Evolutionary conservation across 2,329 filamentous ascomycete species (phyloP), one percentile per base, ranked within the genome.

Genomic region (Botrytis pseudocinerea): DNA sequence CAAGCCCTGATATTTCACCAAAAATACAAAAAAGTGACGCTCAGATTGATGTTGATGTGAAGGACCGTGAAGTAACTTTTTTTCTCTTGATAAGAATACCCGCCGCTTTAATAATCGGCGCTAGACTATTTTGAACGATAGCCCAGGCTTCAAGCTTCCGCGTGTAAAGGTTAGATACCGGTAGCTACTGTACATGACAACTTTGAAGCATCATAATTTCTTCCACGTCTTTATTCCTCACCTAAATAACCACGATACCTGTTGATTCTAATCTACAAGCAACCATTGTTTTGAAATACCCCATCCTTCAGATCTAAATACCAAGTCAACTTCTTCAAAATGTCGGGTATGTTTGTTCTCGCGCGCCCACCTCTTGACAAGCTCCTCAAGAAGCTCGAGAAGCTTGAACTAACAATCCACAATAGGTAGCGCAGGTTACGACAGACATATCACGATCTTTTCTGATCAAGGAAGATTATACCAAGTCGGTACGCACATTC

Each of bases 381-480:
- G 68, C 70, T 75, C 48, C 65, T 25, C 16, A 20, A 32, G 25
- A 57, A 42, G 35, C 65, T 51, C 70, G 73, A 74, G 25, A 70
- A 71, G 66, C 65, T 69, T 70, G 51, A 78, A 78, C 76, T 79
- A 78, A 81, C 48, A 73, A 61, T 76, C 60, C 65, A 74, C 72
- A 76, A 80, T 80, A 94, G 92, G 91, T 84, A 92, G 90, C 85
- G 92, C 93, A 85, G 95, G 94, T 82, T 98, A 97, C 86, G 96
- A 99, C 85, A 91, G 96, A 87, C 96, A 99, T 85, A 99, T 99
- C 82, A 99, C 96, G 83, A 98, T 99, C 88, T 99, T 99, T 87
- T 98, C 96, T 76, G 96, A 99, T 84, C 95, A 98, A 86, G 96
- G 96, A 82, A 91, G 96, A 83, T 88, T 99, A 83, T 99, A 98